A percentile compares a stretch with the other conserved stretches of the same genome.
Conservation (phyloP, 1,139 yeast genomes). For the Geotrichum aggregatum region DNA sequence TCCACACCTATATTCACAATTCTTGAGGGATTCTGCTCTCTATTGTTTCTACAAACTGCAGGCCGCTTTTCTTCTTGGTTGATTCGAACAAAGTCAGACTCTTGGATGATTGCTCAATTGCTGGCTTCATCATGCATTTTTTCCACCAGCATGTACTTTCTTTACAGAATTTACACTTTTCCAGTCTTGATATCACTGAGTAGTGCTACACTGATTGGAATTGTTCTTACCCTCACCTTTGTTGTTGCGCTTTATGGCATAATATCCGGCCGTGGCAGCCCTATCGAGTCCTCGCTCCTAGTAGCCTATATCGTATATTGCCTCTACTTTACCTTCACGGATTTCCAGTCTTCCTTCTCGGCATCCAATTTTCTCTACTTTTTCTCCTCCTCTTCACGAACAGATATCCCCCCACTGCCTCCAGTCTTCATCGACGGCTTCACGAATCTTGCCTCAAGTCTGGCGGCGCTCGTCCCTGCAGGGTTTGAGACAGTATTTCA, state of each 20-base stretch:
- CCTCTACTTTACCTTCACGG: constrained; percentile 85
- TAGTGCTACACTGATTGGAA: constrained; percentile 81
- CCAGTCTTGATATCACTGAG: constrained; percentile 61
- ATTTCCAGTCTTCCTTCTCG: constrained; percentile 44
- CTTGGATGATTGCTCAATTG: constrained; percentile 75
- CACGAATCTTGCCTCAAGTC: constrained; percentile 42
- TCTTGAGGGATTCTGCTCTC: constrained; percentile 87
- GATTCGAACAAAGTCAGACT: constrained; percentile 61
- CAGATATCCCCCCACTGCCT: constrained; percentile 37
- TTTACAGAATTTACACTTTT: constrained; percentile 77
- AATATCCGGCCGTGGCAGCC: constrained; percentile 76
- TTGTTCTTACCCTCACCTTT: constrained; percentile 69
- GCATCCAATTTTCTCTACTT: constrained; percentile 31
- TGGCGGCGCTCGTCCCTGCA: constrained; percentile 46
- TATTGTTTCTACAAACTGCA: constrained; percentile 81
- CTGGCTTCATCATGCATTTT: constrained; percentile 70
- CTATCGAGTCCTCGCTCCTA: constrained; percentile 78
- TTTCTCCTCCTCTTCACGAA: constrained; percentile 24
- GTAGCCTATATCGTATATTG: constrained; percentile 91
- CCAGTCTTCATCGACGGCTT: constrained; percentile 40
- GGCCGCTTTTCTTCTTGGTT: constrained; percentile 81
- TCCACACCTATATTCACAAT: constrained; percentile 86
- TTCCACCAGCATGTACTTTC: constrained; percentile 70
- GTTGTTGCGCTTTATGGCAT: constrained; percentile 82
- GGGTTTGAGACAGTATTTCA: constrained; percentile 60